Base-by-base conservation (phyloP, 148 eudicot species). In the Camellia sinensis region DNA sequence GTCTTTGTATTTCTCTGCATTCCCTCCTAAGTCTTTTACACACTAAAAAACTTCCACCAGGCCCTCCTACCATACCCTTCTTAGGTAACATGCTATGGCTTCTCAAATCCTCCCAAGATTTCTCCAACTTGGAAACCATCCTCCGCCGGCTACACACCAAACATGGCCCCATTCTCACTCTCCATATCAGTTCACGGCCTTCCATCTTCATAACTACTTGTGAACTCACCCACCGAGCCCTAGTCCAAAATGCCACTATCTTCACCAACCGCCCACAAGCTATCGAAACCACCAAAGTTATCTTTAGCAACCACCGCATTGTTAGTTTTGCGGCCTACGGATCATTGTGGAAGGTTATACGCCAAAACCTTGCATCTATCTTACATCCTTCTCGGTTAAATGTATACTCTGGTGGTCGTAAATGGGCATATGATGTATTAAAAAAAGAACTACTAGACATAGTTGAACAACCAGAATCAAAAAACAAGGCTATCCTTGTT, bases 271-370 rank as follows among this genome's bases (percentile, higher is more conserved):
- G 88, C 0, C 89, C 89, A 0, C 67, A 80, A 2, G 73, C 83
- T 7, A 79, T 78, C 2, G 84, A 76, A 48, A 60, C 84, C 3
- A 53, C 75, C 6, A 83, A 82, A 69, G 77, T 85, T 19, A n/a
- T 87, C 2, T 82, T 66, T 67, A 67, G 79, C 82, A 66, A 85
- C 81, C 85, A 88, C 18, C 85, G 81, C 73, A 88, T 50, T 13
- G 83, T 90, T 15, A 85, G 57, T 62, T 81, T 87, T 3, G 80
- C 84, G 0, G 45, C 77, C 4, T 90, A 88, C 48, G 90, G 92
- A 1, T 64, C 79, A 3, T 21, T 80, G 11, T 80, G 83, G 79
- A 74, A 71, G 59, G 59, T 80, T 11, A 79, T 80, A 4, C 79
- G 83, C 5, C 83, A 59, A 21, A 80, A 80, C 64, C 3, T 80